Conservation (phyloP, 495 filamentous ascomycete species). For the Podospora australis region DNA sequence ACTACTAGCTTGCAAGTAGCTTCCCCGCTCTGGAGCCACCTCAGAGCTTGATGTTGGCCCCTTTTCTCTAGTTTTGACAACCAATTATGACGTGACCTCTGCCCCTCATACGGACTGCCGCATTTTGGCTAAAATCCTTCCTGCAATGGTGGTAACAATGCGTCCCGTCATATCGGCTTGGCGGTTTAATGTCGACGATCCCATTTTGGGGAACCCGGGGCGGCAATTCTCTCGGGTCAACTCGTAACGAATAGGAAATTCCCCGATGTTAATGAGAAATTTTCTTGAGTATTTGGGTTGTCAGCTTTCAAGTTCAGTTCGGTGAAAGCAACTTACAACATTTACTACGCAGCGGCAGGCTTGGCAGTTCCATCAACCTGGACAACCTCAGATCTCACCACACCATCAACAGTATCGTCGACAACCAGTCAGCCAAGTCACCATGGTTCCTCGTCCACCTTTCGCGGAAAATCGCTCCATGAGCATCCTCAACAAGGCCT, state of each 20-base stretch:
- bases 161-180: constrained; percentile 14
- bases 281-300: neutral
- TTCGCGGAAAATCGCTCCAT: constrained; percentile 57
- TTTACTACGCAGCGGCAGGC: neutral
- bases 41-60: constrained; percentile 3
- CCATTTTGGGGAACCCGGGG: constrained; percentile 22
- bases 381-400: constrained; percentile 1
- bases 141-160: constrained; percentile 2
- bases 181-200: constrained; percentile 8
- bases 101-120: constrained; percentile 13
- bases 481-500: constrained; percentile 61
- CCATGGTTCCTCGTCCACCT: constrained; percentile 42
- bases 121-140: constrained; percentile 20
- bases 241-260: constrained; percentile 6
- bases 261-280: neutral
- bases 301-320: neutral
- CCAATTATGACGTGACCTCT: constrained; percentile 20
- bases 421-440: constrained; percentile 13
- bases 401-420: neutral
- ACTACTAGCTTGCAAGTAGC: neutral
- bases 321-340: neutral
- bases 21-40: constrained; percentile 9
- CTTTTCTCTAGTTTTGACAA: constrained; percentile 6
- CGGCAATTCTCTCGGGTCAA: constrained; percentile 11
- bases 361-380: neutral